These are phyloP conservation scores for Basidiobolus meristosporus DNA, from an alignment of 371 early-diverging fungal species.

Conservation along the genomic window DNA sequence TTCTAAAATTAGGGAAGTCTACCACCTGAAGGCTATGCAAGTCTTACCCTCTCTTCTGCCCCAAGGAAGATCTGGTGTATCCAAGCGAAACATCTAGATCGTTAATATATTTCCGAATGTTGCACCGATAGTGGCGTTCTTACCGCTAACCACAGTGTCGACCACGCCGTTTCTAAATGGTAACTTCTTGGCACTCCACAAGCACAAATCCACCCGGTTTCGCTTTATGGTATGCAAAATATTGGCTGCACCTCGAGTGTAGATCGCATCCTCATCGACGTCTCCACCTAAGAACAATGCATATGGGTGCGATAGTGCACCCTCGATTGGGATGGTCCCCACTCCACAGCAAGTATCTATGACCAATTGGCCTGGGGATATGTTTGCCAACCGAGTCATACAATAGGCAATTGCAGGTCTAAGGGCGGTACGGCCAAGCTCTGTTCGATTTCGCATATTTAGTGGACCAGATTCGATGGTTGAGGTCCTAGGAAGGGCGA, in stretches of 20 bases:
- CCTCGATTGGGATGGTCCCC: neutral
- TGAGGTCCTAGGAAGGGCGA: too few relatives aligned
- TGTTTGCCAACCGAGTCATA: neutral
- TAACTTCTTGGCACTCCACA: neutral
- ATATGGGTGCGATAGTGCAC: neutral
- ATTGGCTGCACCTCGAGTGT: neutral
- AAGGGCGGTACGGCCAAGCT: neutral
- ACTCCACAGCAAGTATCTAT: slow-evolving; percentile 1
- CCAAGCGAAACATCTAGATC: too few relatives aligned
- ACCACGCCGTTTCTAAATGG: neutral
- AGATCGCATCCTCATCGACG: neutral
- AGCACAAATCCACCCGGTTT: neutral
- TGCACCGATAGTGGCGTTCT: too few relatives aligned
- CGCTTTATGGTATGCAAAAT: neutral
- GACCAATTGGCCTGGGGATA: neutral
- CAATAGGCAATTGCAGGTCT: neutral
- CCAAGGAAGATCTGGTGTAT: slow-evolving; percentile 1
- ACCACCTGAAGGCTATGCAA: too few relatives aligned
- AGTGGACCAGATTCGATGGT: too few relatives aligned
- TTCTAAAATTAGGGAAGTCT: too few relatives aligned
- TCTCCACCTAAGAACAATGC: neutral
- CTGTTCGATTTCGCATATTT: neutral
- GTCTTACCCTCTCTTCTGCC: neutral
- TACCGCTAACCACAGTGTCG: neutral
- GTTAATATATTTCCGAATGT: too few relatives aligned